Percentiles rank a stretch among this genome's conserved stretches.
Evolutionary conservation across 345 rosid genomes (phyloP).

Genomic region (Ricinus communis): DNA sequence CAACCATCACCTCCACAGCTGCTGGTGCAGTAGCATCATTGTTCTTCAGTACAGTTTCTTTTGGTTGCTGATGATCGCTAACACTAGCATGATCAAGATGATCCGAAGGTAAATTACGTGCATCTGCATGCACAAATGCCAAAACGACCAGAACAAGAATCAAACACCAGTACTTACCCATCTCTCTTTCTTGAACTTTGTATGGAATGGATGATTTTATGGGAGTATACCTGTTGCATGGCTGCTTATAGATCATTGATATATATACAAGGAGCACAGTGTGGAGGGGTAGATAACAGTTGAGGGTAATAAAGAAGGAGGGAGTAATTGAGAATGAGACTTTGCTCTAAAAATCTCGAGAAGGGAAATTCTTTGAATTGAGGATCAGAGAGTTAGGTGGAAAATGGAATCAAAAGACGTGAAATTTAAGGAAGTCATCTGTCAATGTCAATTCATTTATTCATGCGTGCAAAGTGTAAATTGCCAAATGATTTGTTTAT

Average conservation of each 20-base stretch:
- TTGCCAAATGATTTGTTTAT: not conserved
- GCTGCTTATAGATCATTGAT: not conserved
- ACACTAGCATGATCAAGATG: not conserved
- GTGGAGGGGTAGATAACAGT: conserved; percentile 43
- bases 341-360: conserved; percentile 45
- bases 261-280: conserved; percentile 43
- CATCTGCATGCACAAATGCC: conserved; percentile 36
- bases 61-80: conserved; percentile 14
- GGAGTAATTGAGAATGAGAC: no score
- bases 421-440: conserved; percentile 30
- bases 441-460: conserved; percentile 14
- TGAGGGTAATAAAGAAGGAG: conserved; percentile 39
- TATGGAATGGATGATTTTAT: not conserved
- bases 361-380: conserved; percentile 32
- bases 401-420: conserved; percentile 30
- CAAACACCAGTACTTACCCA: conserved; percentile 17
- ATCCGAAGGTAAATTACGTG: conserved; percentile 38
- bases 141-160: conserved; percentile 23
- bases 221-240: conserved; percentile 12
- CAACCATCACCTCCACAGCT: conserved; percentile 30
- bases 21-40: conserved; percentile 38
- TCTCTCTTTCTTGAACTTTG: conserved; percentile 10
- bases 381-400: conserved; percentile 35
- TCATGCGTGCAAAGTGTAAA: not conserved
- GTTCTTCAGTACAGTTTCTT: not conserved